Conservation (phyloP, 1,284 basidiomycete species). For the Exobasidium cylindrosporum region DNA sequence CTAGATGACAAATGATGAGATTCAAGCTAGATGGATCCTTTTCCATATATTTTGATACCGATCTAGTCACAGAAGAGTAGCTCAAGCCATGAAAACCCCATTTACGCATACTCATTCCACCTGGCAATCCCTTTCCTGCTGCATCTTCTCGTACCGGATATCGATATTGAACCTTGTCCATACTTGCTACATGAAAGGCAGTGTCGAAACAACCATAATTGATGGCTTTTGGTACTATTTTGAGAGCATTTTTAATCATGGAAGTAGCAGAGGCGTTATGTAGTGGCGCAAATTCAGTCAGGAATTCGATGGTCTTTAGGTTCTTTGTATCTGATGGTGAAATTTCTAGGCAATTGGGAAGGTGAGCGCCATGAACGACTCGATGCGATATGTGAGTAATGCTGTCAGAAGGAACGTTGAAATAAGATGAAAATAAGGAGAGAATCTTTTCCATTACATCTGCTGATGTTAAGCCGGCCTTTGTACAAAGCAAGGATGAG, state of each 20-base stretch:
- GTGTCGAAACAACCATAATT: conserved; percentile 25
- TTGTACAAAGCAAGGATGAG: background rate
- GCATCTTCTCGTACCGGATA: conserved; percentile 16
- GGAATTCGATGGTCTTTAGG: conserved; percentile 17
- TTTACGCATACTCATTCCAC: conserved; percentile 20
- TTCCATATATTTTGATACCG: conserved; percentile 1
- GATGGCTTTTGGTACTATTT: conserved; percentile 7
- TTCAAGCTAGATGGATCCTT: conserved; percentile 11
- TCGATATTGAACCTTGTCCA: conserved; percentile 7
- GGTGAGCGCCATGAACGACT: conserved; percentile 25
- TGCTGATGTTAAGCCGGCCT: background rate
- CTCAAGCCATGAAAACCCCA: conserved; percentile 28
- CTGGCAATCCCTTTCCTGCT: conserved; percentile 15
- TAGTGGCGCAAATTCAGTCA: conserved; percentile 22
- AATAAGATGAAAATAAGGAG: background rate
- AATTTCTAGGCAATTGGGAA: conserved; percentile 16
- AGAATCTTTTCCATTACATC: background rate
- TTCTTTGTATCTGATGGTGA: conserved; percentile 9
- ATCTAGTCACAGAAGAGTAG: conserved; percentile 18
- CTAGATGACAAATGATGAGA: conserved; percentile 25
- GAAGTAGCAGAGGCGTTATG: conserved; percentile 22
- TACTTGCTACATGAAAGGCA: conserved; percentile 19
- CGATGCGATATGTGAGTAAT: conserved; percentile 20
- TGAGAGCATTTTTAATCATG: conserved; percentile 19
- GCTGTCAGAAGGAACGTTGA: background rate